Evolutionary conservation across 306 rosid genomes (phyloP), one percentile per base, ranked within the genome.

Genomic region (Cucurbita argyrosperma): DNA sequence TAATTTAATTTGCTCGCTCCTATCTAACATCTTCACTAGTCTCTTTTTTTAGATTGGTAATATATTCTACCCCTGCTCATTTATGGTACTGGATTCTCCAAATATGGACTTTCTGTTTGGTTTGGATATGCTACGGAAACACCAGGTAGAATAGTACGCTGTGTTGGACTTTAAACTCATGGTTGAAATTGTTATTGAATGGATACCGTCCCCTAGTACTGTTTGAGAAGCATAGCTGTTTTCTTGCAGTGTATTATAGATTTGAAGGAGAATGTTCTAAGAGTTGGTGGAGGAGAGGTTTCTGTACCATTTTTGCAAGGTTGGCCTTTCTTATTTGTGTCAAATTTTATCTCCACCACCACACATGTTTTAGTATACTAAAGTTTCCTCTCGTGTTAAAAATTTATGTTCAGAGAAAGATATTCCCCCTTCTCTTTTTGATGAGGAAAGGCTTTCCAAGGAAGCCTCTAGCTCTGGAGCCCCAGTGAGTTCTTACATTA

Each of bases 241-340:
- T 67, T 80, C 76, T 10, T 77, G 77, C 87, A 94, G 96, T 92
- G 98, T 79, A 88, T 77, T 66, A 89, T 94, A 78, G 96, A 91
- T 78, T 84, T 94, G 74, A 94, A 84, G 76, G 92, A 94, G 2
- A 91, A 79, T 83, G 96, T 94, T 76, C 65, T 94, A 80, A 84
- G 97, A 82, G 97, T 94, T 66, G 97, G 97, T 55, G 96, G 99
- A 72, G 96, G 99, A 79, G 99, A 89, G 82, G 99, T 88, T 45
- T 83, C 89, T 43, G 97, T 89, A 76, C 99, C 99, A 51, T 94
- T 94, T 84, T 87, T 89, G 89, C 96, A 83, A 76, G 99, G 97
- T 91, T 76, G 39, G 87, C 74, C 70, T 78, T 79, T 52, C 50
- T 11, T 52, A 18, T 50, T 69, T 66, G 69, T 69, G 16, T 42